Evolutionary conservation across 192 early-diverging fungal genomes (phyloP).

Genomic region (Coemansia sp.): DNA sequence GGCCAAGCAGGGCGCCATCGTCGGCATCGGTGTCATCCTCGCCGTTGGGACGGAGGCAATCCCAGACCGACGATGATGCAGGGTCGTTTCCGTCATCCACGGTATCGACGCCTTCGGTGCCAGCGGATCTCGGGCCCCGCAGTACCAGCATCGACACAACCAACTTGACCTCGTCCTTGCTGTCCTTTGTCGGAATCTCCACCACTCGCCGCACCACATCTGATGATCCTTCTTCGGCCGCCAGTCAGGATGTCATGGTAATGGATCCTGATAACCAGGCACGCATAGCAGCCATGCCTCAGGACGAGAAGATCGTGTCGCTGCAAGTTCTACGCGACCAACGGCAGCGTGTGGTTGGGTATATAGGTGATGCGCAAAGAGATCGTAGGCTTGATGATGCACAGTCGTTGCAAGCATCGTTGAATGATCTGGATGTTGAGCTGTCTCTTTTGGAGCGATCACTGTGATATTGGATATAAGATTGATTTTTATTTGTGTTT

Average conservation of each 20-base stretch:
- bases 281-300: constrained; percentile 15
- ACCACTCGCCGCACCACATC: too few species aligned
- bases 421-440: constrained; percentile 66
- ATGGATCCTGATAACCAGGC: constrained; percentile 21
- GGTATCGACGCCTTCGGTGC: constrained; percentile 18
- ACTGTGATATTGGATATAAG: background rate
- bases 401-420: constrained; percentile 59
- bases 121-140: too few species aligned
- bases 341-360: constrained; percentile 61
- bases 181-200: constrained; percentile 17
- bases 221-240: background rate
- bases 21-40: constrained; percentile 1
- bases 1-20: constrained; percentile 18
- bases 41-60: background rate
- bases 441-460: constrained; percentile 53
- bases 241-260: background rate
- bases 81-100: constrained; percentile 20
- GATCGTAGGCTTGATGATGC: constrained; percentile 76
- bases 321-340: constrained; percentile 72
- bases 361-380: constrained; percentile 62
- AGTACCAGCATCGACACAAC: constrained; percentile 5
- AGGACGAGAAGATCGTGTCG: constrained; percentile 35
- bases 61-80: background rate
- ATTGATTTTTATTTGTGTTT: too few species aligned
- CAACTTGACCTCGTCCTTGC: constrained; percentile 25